These are phyloP conservation scores for Apiospora rasikravindrae DNA, from an alignment of 2,329 filamentous ascomycete species.

Conservation along the genomic window DNA sequence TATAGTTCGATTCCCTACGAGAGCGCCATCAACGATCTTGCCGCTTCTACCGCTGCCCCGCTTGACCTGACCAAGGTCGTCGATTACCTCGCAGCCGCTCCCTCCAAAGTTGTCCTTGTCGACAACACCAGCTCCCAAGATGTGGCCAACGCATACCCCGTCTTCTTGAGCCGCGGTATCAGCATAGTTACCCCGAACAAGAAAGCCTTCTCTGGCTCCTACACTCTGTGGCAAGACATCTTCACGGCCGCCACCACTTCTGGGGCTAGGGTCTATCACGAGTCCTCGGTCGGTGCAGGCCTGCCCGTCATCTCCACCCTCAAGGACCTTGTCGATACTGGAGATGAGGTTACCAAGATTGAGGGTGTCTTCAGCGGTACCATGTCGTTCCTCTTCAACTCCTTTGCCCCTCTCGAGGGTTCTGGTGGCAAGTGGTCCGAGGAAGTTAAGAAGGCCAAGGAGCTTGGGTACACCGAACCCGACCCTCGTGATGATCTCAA, in stretches of 20 bases:
- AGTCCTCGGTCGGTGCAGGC: conserved; percentile 92
- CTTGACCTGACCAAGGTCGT: conserved; percentile 73
- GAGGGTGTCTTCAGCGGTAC: conserved; percentile 98
- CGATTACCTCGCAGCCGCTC: conserved; percentile 78
- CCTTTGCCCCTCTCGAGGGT: conserved; percentile 82
- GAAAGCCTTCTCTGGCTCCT: conserved; percentile 89
- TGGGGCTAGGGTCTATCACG: conserved; percentile 89
- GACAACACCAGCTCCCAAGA: conserved; percentile 95
- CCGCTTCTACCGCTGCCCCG: conserved; percentile 66
- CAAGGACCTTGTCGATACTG: conserved; percentile 92
- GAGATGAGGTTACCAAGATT: conserved; percentile 88
- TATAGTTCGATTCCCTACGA: conserved; percentile 72
- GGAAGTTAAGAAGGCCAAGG: conserved; percentile 90
- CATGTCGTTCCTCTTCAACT: conserved; percentile 98
- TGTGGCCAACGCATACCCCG: conserved; percentile 82
- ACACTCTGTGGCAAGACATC: conserved; percentile 85
- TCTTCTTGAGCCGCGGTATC: conserved; percentile 80
- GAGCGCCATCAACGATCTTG: conserved; percentile 66
- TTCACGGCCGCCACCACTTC: conserved; percentile 73
- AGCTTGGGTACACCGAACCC: conserved; percentile 89
- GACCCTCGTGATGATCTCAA: conserved; percentile 88
- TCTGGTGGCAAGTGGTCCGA: conserved; percentile 84
- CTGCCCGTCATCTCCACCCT: conserved; percentile 92
- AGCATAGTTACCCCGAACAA: conserved; percentile 97
- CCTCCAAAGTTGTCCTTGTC: conserved; percentile 80